A percentile compares a stretch with the other conserved stretches of the same genome.
Evolutionary conservation across 1,284 basidiomycete genomes (phyloP).

Genomic region (Cutaneotrichosporon arboriforme): DNA sequence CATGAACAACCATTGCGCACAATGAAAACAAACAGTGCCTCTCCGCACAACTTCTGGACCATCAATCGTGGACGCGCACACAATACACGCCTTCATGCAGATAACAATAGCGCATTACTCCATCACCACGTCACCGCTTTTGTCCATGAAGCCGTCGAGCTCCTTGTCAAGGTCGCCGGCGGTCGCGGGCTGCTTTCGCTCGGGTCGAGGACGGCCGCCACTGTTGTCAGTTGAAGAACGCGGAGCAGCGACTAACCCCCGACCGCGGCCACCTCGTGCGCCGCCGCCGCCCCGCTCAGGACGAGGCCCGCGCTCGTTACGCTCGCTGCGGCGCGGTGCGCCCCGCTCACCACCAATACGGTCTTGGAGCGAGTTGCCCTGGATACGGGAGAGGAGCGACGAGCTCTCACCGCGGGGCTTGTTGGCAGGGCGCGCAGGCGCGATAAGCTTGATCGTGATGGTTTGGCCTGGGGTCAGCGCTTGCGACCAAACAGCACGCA

Average conservation of each 20-base stretch:
- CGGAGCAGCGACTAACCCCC: conserved; percentile 21
- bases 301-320: not conserved
- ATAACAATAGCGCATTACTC: not conserved
- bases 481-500: conserved; percentile 39
- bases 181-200: conserved; percentile 52
- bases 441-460: conserved; percentile 62
- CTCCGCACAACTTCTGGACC: too few relatives aligned
- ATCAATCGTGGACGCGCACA: too few relatives aligned
- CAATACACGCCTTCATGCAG: too few relatives aligned
- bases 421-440: conserved; percentile 16
- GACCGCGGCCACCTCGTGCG: conserved; percentile 12
- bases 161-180: conserved; percentile 83
- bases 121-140: conserved; percentile 18
- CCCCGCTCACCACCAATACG: conserved; percentile 4
- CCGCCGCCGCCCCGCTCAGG: conserved; percentile 1
- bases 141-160: conserved; percentile 83
- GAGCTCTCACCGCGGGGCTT: not conserved
- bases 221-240: not conserved
- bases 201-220: conserved; percentile 49
- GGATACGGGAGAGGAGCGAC: conserved; percentile 7
- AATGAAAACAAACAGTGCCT: not conserved
- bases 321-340: not conserved
- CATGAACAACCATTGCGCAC: too few relatives aligned
- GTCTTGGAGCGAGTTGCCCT: conserved; percentile 6
- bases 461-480: conserved; percentile 61